phyloP scores from a whole-genome alignment of 2,329 filamentous ascomycete species.

The Myriosclerotinia scirpicola region DNA sequence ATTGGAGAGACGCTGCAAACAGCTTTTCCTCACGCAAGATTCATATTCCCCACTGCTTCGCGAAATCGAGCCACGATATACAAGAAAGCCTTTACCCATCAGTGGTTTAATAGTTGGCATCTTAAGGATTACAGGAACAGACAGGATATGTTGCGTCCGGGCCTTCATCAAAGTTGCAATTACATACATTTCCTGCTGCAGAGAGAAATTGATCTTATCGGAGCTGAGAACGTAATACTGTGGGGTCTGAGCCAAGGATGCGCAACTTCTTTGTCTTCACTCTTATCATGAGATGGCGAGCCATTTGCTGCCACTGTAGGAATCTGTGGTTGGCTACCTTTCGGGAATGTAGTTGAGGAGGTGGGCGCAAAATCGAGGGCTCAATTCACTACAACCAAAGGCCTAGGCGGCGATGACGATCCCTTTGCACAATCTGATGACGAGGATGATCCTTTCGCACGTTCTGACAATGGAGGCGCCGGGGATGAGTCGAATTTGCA shows the following conservation, averaged over 20 bases:
- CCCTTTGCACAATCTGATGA: neutral
- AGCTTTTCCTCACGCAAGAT: conserved; percentile 47
- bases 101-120: conserved; percentile 50
- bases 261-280: conserved; percentile 46
- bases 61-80: conserved; percentile 44
- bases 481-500: neutral
- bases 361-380: neutral
- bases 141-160: conserved; percentile 42
- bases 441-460: conserved; percentile 23
- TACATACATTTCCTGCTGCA: conserved; percentile 45
- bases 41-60: conserved; percentile 52
- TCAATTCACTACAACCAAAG: neutral
- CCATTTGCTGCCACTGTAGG: conserved; percentile 41
- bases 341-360: conserved; percentile 41
- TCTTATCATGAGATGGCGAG: conserved; percentile 47
- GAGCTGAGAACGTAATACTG: conserved; percentile 46
- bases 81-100: conserved; percentile 43
- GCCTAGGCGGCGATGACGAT: neutral
- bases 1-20: conserved; percentile 33
- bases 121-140: conserved; percentile 37
- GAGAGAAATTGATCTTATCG: conserved; percentile 43
- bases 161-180: conserved; percentile 45
- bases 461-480: conserved; percentile 22
- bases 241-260: conserved; percentile 57
- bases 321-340: conserved; percentile 51